Evolutionary conservation across 164 flowering plant genomes (phyloP), one percentile per base, ranked within the genome.

Genomic region (Platanus orientalis): DNA sequence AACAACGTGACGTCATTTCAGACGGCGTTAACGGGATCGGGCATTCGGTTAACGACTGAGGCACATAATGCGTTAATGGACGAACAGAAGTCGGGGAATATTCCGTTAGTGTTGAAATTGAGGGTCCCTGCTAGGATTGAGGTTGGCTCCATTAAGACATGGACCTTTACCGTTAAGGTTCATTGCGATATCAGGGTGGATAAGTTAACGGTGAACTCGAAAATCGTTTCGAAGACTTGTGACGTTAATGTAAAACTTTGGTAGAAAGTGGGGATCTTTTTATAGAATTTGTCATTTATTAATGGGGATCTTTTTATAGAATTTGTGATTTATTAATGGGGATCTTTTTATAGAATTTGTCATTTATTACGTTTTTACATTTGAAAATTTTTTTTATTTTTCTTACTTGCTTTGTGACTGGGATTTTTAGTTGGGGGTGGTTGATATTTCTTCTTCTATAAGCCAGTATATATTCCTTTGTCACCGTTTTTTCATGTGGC

Each of bases 101-200:
- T 91, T 61, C 87, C 91, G 73, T 73, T 94, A n/a, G 54, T 11
- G 51, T 5, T 94, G 74, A 65, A 60, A 40, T 0, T 85, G n/a
- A 75, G 64, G 29, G 83, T 71, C 6, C 97, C 99, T 20, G 87
- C 92, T 9, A 83, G 66, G 75, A 45, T 95, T 2, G 82, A 83
- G 69, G 69, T 86, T 0, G 93, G 97, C 4, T 47, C 83, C 63
- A 67, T 92, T 25, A 88, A 81, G 80, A 80, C 87, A 25, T 91
- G 97, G 96, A 75, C 60, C 71, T 61, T 92, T 6, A 75, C 81
- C 45, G 86, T 86, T 52, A 86, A 77, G 62, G 87, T 88, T 6
- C 53, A 54, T 24, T 95, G 97, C 45, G 81, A 76, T 36, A 45
- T 89, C n/a, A 71, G 75, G 45, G 87, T 88, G 69, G 81, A 84